phyloP scores from a whole-genome alignment of 441 rosid genomes.

The Brassica hybrid region DNA sequence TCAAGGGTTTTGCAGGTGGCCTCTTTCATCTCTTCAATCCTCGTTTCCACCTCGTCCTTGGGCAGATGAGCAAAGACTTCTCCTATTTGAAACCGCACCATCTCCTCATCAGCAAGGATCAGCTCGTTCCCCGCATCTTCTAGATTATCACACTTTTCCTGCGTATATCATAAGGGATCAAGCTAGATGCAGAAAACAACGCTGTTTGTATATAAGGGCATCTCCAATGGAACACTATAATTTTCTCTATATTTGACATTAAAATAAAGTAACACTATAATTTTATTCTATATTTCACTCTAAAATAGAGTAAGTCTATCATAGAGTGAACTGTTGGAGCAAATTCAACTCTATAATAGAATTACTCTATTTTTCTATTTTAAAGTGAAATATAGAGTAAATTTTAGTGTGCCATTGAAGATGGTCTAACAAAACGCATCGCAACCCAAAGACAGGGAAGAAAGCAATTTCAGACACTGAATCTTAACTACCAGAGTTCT shows the following conservation, averaged over 20 bases:
- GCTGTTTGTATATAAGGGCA: too few relatives aligned
- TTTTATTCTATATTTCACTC: too few relatives aligned
- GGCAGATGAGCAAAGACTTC: slow-evolving; percentile 90
- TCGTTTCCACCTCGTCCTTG: slow-evolving; percentile 81
- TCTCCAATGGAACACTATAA: too few relatives aligned
- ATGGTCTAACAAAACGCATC: too few relatives aligned
- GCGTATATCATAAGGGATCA: slow-evolving; percentile 11
- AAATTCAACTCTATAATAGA: too few relatives aligned
- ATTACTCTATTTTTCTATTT: too few relatives aligned
- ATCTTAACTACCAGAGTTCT: not conserved
- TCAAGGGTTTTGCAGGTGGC: slow-evolving; percentile 63
- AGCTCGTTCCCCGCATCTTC: slow-evolving; percentile 92
- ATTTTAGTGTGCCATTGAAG: too few relatives aligned
- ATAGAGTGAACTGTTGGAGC: too few relatives aligned
- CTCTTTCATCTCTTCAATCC: slow-evolving; percentile 81
- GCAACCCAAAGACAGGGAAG: not conserved
- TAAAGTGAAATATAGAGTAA: too few relatives aligned
- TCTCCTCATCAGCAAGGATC: slow-evolving; percentile 89
- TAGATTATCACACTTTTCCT: slow-evolving; percentile 84
- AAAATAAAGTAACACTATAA: too few relatives aligned
- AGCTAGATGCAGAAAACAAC: not conserved
- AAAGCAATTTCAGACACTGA: not conserved
- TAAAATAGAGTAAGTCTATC: too few relatives aligned
- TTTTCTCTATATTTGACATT: too few relatives aligned
- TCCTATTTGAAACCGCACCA: slow-evolving; percentile 82